Evolutionary conservation across 208 protist genomes (phyloP), one percentile per base, ranked within the genome.

Genomic region (Wallacemonas sp.): DNA sequence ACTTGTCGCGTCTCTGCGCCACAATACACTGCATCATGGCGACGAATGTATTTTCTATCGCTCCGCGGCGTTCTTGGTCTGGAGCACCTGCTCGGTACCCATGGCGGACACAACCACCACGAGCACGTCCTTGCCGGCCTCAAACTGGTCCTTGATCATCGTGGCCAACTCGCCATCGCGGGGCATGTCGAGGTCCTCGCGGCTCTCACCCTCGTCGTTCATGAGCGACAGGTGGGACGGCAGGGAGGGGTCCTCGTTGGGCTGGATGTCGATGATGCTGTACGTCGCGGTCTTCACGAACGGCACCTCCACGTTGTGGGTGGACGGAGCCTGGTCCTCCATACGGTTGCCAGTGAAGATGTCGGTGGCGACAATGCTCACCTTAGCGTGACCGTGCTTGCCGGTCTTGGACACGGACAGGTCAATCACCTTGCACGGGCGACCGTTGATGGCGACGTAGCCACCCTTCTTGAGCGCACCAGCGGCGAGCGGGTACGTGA

Each of bases 291-390:
- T 93, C 58, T 86, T 91, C 58, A 99, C 95, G 61, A 98, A 90
- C 48, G 98, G 98, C 26, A 96, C 96, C 54, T 98, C 85, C 49
- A 99, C 94, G 77, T 98, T 99, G 84, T 99, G 97, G 23, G 98
- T 99, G 48, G 98, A 98, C 38, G 97, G 97, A 36, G 87, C 96
- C 70, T 99, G 88, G 61, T 98, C 97, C 86, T 99, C 98, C 65
- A 98, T 94, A 83, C 99, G 99, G 83, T 98, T 99, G 61, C 95
- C 93, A 56, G 94, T 99, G 88, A 99, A 99, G 70, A 99, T 98
- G 74, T 99, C 98, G 55, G 98, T 95, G 61, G 87, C 98, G 63
- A 92, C 90, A 74, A 99, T 96, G 73, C 98, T 91, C 44, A 98
- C 97, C 90, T 99, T 99, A 33, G 98, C 98, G 81, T 98, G 95